Evolutionary conservation across 2,329 filamentous ascomycete genomes (phyloP).

Genomic region (Xylaria sp.): DNA sequence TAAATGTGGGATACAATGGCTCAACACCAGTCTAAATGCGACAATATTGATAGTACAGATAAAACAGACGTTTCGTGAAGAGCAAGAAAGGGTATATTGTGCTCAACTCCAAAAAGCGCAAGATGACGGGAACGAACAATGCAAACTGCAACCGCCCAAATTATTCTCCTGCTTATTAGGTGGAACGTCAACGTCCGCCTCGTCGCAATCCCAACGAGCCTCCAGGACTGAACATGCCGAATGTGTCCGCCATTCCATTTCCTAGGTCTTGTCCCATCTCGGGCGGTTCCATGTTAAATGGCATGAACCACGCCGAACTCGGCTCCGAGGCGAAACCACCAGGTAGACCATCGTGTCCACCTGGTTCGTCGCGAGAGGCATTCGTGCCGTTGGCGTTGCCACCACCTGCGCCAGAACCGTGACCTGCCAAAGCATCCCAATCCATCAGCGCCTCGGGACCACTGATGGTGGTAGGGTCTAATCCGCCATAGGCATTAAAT

Average conservation of each 20-base stretch:
- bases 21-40: slow-evolving; percentile 19
- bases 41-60: slow-evolving; percentile 11
- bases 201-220: slow-evolving; percentile 36
- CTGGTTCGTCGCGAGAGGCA: slow-evolving; percentile 38
- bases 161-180: neutral
- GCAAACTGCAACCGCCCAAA: neutral
- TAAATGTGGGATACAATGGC: neutral
- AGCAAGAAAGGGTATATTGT: slow-evolving; percentile 19
- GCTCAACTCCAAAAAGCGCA: slow-evolving; percentile 5
- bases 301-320: slow-evolving; percentile 84
- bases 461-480: slow-evolving; percentile 51
- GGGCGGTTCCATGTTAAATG: slow-evolving; percentile 87
- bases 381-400: slow-evolving; percentile 41
- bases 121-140: neutral
- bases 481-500: slow-evolving; percentile 70
- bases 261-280: slow-evolving; percentile 58
- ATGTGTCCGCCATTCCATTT: slow-evolving; percentile 54
- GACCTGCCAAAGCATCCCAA: slow-evolving; percentile 51
- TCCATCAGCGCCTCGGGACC: slow-evolving; percentile 49
- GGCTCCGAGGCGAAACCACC: slow-evolving; percentile 48
- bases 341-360: slow-evolving; percentile 35
- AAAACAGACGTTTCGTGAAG: neutral
- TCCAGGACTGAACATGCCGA: slow-evolving; percentile 54
- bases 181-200: slow-evolving; percentile 32
- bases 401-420: slow-evolving; percentile 37